Percentiles rank a stretch among this genome's conserved stretches.
These are phyloP conservation scores for Fusarium goolgardi DNA, from an alignment of 2,329 filamentous ascomycete genomes.

Conservation along the genomic window DNA sequence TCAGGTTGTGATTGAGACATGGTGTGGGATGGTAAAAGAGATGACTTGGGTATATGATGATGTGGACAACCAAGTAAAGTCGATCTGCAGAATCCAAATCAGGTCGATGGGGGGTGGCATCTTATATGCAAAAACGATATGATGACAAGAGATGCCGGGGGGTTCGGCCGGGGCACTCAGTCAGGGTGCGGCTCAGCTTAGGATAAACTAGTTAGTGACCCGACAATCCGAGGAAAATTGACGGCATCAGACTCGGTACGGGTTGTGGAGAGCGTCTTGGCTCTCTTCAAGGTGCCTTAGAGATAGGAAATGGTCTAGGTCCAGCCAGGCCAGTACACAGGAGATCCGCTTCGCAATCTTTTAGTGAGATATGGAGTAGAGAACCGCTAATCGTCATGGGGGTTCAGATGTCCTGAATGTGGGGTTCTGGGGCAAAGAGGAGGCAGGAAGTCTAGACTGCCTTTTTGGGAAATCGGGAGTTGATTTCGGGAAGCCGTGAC, in stretches of 20 bases:
- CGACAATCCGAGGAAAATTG: conserved; percentile 36
- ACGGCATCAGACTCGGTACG: conserved; percentile 40
- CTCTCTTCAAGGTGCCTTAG: background rate
- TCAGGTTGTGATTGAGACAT: conserved; percentile 38
- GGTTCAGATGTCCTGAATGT: conserved; percentile 35
- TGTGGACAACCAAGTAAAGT: conserved; percentile 11
- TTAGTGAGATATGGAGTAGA: conserved; percentile 8
- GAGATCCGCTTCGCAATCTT: conserved; percentile 16
- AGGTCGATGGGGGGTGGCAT: conserved; percentile 22
- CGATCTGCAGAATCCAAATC: conserved; percentile 5
- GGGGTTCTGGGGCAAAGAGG: conserved; percentile 46
- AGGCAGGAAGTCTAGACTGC: conserved; percentile 33
- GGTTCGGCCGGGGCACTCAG: conserved; percentile 20
- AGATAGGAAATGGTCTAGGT: conserved; percentile 6
- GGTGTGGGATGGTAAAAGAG: conserved; percentile 4
- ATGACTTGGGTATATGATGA: conserved; percentile 17
- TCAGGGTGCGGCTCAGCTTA: conserved; percentile 21
- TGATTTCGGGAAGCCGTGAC: conserved; percentile 45
- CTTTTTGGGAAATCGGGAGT: conserved; percentile 47
- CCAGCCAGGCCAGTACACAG: conserved; percentile 3
- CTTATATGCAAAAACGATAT: conserved; percentile 37
- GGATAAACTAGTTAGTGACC: conserved; percentile 7
- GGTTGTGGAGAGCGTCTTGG: conserved; percentile 28
- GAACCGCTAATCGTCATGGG: conserved; percentile 35
- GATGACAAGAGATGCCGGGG: conserved; percentile 25